Base-by-base conservation (phyloP, 345 rosid genomes). In the Citrus glauca region DNA sequence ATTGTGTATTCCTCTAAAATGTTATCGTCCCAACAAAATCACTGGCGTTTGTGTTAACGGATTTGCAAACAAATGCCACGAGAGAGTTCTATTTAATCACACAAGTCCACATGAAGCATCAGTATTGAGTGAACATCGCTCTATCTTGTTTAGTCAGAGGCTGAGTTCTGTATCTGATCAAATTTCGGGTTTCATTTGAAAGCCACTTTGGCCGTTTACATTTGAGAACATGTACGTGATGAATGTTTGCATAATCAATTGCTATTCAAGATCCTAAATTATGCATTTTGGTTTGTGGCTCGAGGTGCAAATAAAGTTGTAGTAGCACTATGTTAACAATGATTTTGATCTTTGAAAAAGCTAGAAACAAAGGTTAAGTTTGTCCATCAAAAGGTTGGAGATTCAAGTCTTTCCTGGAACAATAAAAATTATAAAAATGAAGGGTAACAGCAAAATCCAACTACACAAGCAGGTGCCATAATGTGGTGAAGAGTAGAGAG, bases 401-500 rank as follows among this genome's bases (percentile, higher is more conserved):
- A 6, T 28, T 64, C 67, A 5, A 22, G 61, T n/a, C 61, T 5
- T 5, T 0, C 9, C 8, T 7, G 24, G 61, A 32, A 6, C 6
- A 30, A 14, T 9, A 62, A 62, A 27, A 27, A 25, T 45, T 45
- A 45, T 45, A 45, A 45, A 45, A 45, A 45, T 11, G 33, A 63
- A 9, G 35, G 67, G 19, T 19, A 65, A 33, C 25, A 35, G 42
- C 68, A 64, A 32, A 64, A 64, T 19, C 68, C 40, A 69, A 8
- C 13, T 16, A 62, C 48, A 42, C 22, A 37, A 37, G 9, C 32
- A 9, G 69, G 66, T 32, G 66, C 22, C n/a, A 81, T 75, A 67
- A 84, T 53, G 42, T n/a, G 84, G 84, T 76, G 38, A 81, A 53
- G 77, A 17, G 20, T 17, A 19, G 75, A 60, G 69, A 6, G 84